A percentile compares a stretch with the other conserved stretches of the same genome.
phyloP scores from a whole-genome alignment of 169 alveolate species.

The Cryptosporidium meleagridis region DNA sequence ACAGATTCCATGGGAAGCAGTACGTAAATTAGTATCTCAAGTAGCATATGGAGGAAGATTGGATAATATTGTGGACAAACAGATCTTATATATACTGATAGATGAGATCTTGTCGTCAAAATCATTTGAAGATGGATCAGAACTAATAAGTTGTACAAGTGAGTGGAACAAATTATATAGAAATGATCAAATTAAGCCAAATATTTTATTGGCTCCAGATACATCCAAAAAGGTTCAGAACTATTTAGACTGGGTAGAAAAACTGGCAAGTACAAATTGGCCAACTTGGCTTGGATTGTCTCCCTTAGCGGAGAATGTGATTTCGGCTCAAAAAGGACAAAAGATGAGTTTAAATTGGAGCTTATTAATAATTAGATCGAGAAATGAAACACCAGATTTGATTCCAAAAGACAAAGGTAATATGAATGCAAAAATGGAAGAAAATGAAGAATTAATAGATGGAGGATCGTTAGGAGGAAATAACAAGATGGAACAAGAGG shows the following conservation, averaged over 20 bases:
- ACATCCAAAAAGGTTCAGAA: slow-evolving; percentile 15
- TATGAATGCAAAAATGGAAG: background rate
- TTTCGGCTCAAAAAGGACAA: slow-evolving; percentile 51
- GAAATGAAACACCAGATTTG: slow-evolving; percentile 60
- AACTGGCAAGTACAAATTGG: slow-evolving; percentile 6
- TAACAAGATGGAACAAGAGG: background rate
- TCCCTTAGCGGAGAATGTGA: slow-evolving; percentile 55
- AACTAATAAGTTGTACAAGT: slow-evolving; percentile 76
- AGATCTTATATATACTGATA: slow-evolving; percentile 89
- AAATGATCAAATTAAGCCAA: slow-evolving; percentile 75
- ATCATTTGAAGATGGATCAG: slow-evolving; percentile 84
- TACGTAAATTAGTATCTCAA: slow-evolving; percentile 91
- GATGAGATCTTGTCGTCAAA: slow-evolving; percentile 88
- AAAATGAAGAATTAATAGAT: background rate
- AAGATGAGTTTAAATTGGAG: slow-evolving; percentile 23
- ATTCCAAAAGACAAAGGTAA: slow-evolving; percentile 3
- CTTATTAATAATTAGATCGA: slow-evolving; percentile 5
- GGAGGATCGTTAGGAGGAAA: background rate
- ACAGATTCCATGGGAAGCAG: slow-evolving; percentile 98
- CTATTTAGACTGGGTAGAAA: slow-evolving; percentile 43
- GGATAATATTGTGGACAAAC: slow-evolving; percentile 95
- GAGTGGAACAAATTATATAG: slow-evolving; percentile 75
- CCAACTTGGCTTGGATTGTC: slow-evolving; percentile 65
- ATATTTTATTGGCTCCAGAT: slow-evolving; percentile 46
- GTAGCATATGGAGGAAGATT: slow-evolving; percentile 97